phyloP scores from a whole-genome alignment of 164 flowering plant species.

The Paratinospora sagittata region DNA sequence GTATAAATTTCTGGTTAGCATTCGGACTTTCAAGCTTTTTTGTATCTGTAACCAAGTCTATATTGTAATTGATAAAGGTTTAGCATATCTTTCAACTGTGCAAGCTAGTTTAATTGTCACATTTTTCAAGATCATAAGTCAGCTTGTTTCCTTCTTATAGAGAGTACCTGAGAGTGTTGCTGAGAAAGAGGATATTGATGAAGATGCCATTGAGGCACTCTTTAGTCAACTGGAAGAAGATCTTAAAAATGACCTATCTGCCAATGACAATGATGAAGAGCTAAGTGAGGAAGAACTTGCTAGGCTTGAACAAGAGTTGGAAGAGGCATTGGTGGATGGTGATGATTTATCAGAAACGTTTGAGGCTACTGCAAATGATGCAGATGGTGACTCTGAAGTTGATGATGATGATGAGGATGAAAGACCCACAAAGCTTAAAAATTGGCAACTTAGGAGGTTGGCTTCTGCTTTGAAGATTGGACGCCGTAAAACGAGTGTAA shows the following conservation, averaged over 20 bases:
- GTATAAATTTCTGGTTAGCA: neutral
- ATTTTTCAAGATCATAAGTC: neutral
- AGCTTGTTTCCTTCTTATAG: conserved; percentile 16
- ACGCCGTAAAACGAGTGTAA: conserved; percentile 78
- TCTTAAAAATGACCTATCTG: conserved; percentile 49
- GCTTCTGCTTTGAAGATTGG: conserved; percentile 83
- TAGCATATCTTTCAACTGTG: too few species aligned
- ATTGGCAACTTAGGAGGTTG: conserved; percentile 78
- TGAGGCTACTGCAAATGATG: conserved; percentile 14
- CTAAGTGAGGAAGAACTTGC: conserved; percentile 77
- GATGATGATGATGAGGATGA: conserved; percentile 52
- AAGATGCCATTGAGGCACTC: conserved; percentile 77
- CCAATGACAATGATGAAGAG: conserved; percentile 55
- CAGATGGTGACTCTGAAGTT: conserved; percentile 14
- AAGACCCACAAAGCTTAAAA: conserved; percentile 58
- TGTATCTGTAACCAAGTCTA: too few species aligned
- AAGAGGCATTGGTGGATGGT: conserved; percentile 48
- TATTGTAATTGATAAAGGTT: too few species aligned
- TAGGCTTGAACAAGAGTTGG: conserved; percentile 60
- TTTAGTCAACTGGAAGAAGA: conserved; percentile 81
- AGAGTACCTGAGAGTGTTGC: conserved; percentile 12
- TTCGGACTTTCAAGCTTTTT: too few species aligned
- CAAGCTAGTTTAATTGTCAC: too few species aligned
- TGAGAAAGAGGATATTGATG: conserved; percentile 49
- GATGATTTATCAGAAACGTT: conserved; percentile 35